These are phyloP conservation scores for Cochlearia excelsa DNA, from an alignment of 345 rosid genomes.

Conservation along the genomic window DNA sequence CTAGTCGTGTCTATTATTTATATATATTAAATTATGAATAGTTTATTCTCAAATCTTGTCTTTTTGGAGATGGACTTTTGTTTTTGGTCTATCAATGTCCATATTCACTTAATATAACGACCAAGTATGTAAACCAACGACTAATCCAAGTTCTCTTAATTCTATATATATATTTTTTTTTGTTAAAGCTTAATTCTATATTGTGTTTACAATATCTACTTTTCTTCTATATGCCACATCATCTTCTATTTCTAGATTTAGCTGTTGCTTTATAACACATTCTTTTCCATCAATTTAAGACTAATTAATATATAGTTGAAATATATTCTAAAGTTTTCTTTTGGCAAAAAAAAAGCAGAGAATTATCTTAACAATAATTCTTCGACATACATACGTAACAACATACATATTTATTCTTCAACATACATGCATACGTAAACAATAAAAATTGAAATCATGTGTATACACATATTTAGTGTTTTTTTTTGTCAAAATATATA, in stretches of 20 bases:
- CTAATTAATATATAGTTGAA: no score
- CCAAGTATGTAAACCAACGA: conserved; percentile 34
- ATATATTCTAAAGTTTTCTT: no score
- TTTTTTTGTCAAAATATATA: background rate
- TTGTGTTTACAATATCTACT: conserved; percentile 1
- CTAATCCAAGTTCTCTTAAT: conserved; percentile 7
- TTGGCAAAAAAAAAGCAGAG: no score
- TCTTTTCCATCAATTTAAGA: no score
- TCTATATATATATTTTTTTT: no score
- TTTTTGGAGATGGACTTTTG: conserved; percentile 30
- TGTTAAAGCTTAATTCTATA: background rate
- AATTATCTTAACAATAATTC: no score
- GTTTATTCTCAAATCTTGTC: background rate
- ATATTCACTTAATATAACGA: conserved; percentile 27
- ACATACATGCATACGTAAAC: background rate
- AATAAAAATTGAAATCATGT: background rate
- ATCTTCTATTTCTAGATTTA: conserved; percentile 1
- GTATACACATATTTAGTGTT: background rate
- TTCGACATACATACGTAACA: no score
- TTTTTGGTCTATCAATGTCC: conserved; percentile 19
- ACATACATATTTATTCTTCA: no score
- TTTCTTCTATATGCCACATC: conserved; percentile 16
- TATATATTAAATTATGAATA: background rate
- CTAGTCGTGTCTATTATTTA: no score
- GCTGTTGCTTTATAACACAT: conserved; percentile 3